Evolutionary conservation across 495 filamentous ascomycete genomes (phyloP).

Genomic region (Aspergillus incahuasiensis): DNA sequence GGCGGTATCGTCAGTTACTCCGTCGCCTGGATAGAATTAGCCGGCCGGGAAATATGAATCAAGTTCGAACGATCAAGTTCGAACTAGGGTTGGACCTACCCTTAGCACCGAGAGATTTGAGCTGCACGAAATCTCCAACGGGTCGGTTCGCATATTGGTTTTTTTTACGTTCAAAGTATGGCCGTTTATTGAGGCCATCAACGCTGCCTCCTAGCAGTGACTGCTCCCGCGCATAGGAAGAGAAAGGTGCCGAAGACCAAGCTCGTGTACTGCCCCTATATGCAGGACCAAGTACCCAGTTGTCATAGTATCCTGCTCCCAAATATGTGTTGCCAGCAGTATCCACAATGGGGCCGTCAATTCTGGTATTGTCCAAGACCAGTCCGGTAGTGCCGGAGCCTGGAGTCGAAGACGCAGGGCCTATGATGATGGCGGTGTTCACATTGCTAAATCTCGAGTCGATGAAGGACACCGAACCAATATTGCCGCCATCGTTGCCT

Average conservation of each 20-base stretch:
- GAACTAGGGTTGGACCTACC: no score
- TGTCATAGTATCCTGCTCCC: constrained; percentile 3
- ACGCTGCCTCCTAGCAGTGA: neutral
- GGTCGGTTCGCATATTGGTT: constrained; percentile 7
- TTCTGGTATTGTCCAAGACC: constrained; percentile 4
- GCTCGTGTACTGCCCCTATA: neutral
- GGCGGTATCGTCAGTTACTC: constrained; percentile 39
- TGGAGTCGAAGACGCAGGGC: constrained; percentile 1
- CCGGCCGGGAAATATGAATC: neutral
- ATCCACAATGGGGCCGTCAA: neutral
- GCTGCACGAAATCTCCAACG: constrained; percentile 36
- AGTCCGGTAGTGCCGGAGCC: constrained; percentile 3
- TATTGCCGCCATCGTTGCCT: neutral
- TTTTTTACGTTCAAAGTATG: constrained; percentile 5
- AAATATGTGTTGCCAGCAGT: constrained; percentile 1
- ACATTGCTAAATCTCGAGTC: constrained; percentile 6
- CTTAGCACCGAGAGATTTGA: constrained; percentile 34
- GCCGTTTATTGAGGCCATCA: neutral
- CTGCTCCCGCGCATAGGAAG: neutral
- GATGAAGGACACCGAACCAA: constrained; percentile 3
- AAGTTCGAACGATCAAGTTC: no score
- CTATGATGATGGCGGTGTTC: neutral
- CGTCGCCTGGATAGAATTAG: constrained; percentile 26
- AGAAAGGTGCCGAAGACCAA: neutral
- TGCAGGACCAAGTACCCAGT: neutral